phyloP scores from a whole-genome alignment of 768 basidiomycete genomes.

The Suillus weaverae region DNA sequence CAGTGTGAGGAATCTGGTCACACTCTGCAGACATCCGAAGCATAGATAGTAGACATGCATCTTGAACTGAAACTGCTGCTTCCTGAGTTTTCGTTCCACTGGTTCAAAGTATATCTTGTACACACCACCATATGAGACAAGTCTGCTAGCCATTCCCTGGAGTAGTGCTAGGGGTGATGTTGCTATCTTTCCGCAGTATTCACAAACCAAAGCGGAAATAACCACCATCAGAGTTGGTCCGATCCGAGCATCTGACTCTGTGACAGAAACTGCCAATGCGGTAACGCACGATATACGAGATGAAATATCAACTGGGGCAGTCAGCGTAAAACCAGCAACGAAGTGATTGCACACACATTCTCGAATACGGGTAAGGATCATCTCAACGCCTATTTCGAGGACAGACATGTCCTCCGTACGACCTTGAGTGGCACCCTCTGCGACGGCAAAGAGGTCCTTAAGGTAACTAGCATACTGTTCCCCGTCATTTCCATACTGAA shows the following conservation, averaged over 20 bases:
- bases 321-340: background rate
- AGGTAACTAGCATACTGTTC: slow-evolving; percentile 57
- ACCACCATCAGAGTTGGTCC: slow-evolving; percentile 67
- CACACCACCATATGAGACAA: slow-evolving; percentile 47
- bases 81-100: slow-evolving; percentile 4
- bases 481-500: slow-evolving; percentile 49
- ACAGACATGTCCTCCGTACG: slow-evolving; percentile 38
- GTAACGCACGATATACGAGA: slow-evolving; percentile 48
- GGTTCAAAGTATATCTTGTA: slow-evolving; percentile 17
- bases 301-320: slow-evolving; percentile 34
- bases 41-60: slow-evolving; percentile 72
- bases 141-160: slow-evolving; percentile 41
- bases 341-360: slow-evolving; percentile 41
- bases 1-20: slow-evolving; percentile 49
- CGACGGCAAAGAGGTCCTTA: slow-evolving; percentile 39
- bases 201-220: slow-evolving; percentile 65
- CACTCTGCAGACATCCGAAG: slow-evolving; percentile 63
- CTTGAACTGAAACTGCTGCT: slow-evolving; percentile 63
- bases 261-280: slow-evolving; percentile 44
- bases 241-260: slow-evolving; percentile 36
- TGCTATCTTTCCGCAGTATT: slow-evolving; percentile 54
- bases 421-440: slow-evolving; percentile 35
- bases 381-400: slow-evolving; percentile 58
- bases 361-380: slow-evolving; percentile 49
- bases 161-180: slow-evolving; percentile 51